Base-by-base conservation (phyloP, 2,329 filamentous ascomycete genomes). In the Clarireedia monteithiana region DNA sequence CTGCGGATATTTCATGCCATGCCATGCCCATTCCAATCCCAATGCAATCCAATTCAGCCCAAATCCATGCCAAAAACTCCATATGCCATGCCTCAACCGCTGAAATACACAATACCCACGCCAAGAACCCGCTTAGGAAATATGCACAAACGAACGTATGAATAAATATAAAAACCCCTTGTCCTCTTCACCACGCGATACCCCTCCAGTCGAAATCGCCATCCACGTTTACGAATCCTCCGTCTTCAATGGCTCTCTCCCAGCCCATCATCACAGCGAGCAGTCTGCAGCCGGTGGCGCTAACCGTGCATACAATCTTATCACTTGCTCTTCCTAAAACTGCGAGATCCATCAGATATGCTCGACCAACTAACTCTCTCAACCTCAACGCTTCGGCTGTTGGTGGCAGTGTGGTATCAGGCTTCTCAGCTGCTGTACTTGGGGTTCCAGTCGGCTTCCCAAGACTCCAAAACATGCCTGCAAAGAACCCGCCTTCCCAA, bases 401-500 rank as follows among this genome's bases (percentile, higher is more conserved):
- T 38, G 66, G 71, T 3, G 62, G 59, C 57, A 64, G 14, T 38
- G 61, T 64, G 4, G 75, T 74, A 7, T 68, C 65, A 15, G 67
- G 59, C 1, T 64, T 62, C 5, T 70, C 67, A n/a, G 68, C 65
- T 15, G 68, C 70, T 23, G 62, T 68, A 4, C 60, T 59, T 6
- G 65, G 64, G 2, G 67, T 66, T 34, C 70, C 69, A 17, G 63
- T 71, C 14, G 70, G 74, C 65, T 70, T 75, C 56, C 71, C 90
- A 1, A 95, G 75, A 50, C 84, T 86, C 82, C 87, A 91, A 71
- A 95, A 95, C 72, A 94, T 85, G 64, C 83, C 80, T 14, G 81
- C 79, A 71, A 87, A 95, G 75, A 95, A 95, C 1, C 90, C 90
- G 17, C 90, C 89, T 69, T 95, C 89, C 89, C 89, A 95, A 30